Evolutionary conservation across 495 filamentous ascomycete species (phyloP), one percentile per base, ranked within the genome.

Genomic region (Aspergillus steynii): DNA sequence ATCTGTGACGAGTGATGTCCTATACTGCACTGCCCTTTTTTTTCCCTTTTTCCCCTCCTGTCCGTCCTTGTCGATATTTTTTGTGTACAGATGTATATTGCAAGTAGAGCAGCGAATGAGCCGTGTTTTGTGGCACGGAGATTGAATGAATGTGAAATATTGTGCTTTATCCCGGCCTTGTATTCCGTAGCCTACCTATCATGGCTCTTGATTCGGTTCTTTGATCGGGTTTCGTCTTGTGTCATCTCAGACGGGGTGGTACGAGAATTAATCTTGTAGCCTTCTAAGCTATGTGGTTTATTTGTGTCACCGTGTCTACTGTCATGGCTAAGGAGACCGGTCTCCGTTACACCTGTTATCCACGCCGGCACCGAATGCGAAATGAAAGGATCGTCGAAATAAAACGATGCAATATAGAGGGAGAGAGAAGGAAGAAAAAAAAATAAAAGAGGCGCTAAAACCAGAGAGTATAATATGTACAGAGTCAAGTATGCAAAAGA

Each of bases 61-160:
- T 56, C 37, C 12, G 37, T 50, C 59, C 49, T 66, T 50, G 57
- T 55, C 50, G 42, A 63, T 66, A 29, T 54, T 42, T 59, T 65
- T 61, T 71, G 58, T 78, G 73, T 77, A 78, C 74, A 78, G 67
- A 71, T 71, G 70, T 73, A 68, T 70, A 65, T 57, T 74, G 62
- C 56, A 57, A 55, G 65, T 65, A 60, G 55, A 68, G 53, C 55
- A 50, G 53, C 60, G 60, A 58, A 70, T 68, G 67, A 66, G 61
- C 65, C 61, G 59, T 61, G 65, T 56, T 61, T 61, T 53, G 42
- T 42, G 48, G 29, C 49, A 49, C 57, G 58, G 62, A 42, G 9
- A 61, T 56, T 60, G 47, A 58, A 71, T 59, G 60, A 65, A 61
- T 55, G n/a, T 28, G 49, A 29, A 29, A 27, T 53, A 9, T 54